Base-by-base conservation (phyloP, 108 stramenopile genomes). In the Chaetoceros muelleri region DNA sequence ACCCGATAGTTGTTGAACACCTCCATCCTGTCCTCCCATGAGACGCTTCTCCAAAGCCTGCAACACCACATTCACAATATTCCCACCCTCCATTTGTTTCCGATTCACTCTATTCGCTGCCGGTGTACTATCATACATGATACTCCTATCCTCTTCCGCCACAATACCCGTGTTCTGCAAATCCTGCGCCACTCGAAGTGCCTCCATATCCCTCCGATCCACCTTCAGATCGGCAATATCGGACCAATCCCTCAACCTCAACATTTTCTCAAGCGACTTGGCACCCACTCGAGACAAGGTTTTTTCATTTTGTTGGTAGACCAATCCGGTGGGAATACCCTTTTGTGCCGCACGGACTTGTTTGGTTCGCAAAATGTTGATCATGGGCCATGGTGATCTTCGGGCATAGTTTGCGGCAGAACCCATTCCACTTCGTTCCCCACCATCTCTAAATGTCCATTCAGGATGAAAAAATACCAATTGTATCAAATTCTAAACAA, bases 391-490 rank as follows among this genome's bases (percentile, higher is more conserved):
- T 0, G 96, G 95, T 60, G 80, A 79, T 30, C 96, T 74, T 10
- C 96, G 69, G 0, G 95, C 96, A 70, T 88, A 97, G 68, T 97
- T 95, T 16, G 90, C 93, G 2, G 96, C 92, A 22, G 71, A 61
- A 0, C 80, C 94, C 7, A 54, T 68, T 40, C 80, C 88, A 21
- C 70, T 70, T 31, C 94, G 78, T 40, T 83, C 93, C 27, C 68
- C 72, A 1, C 95, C 96, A 69, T 97, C 96, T 20, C 96, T 72
- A 65, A 97, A 97, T 30, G 73, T 73, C 91, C 93, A 95, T 10
- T 91, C 61, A 0, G 96, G 96, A 75, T 98, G 96, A 63, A 98
- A 98, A 72, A 98, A 98, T 30, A 98, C 95, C 21, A 98, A 77
- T 61, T 98, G 96, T 45, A 95, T 66, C 60, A 73, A 52, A 44